These are phyloP conservation scores for Saccharomycopsis sp. DNA, from an alignment of 805 yeast species.

Conservation along the genomic window DNA sequence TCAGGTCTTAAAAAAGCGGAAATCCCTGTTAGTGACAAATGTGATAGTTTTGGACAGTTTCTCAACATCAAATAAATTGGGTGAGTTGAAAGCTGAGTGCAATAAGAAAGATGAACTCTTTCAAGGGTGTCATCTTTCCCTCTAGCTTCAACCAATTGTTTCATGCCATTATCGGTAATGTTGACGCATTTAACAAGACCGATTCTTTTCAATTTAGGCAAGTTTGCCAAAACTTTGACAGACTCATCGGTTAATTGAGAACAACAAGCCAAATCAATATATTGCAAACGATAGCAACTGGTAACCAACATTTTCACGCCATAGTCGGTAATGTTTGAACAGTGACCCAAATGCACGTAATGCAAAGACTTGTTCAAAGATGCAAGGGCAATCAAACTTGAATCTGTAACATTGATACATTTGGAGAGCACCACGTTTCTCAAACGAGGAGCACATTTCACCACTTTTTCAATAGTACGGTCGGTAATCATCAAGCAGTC, in stretches of 20 bases:
- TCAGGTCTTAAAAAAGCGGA: constrained; percentile 81
- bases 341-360: constrained; percentile 89
- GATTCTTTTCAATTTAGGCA: constrained; percentile 77
- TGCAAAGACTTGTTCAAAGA: constrained; percentile 72
- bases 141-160: constrained; percentile 55
- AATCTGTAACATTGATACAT: constrained; percentile 80
- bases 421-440: constrained; percentile 85
- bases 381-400: constrained; percentile 62
- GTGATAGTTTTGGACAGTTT: constrained; percentile 81
- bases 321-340: constrained; percentile 78
- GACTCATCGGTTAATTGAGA: constrained; percentile 79
- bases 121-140: constrained; percentile 77
- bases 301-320: constrained; percentile 73
- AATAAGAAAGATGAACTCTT: constrained; percentile 87
- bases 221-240: constrained; percentile 60
- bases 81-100: constrained; percentile 66
- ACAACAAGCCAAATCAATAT: constrained; percentile 93
- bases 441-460: constrained; percentile 70
- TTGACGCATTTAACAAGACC: constrained; percentile 88
- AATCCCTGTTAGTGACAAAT: constrained; percentile 86
- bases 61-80: constrained; percentile 70
- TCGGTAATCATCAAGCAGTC: constrained; percentile 78
- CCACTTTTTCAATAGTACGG: constrained; percentile 61
- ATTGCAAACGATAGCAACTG: constrained; percentile 76
- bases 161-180: constrained; percentile 78